Evolutionary conservation across 805 yeast genomes (phyloP).

Genomic region (Candida broadrunensis): DNA sequence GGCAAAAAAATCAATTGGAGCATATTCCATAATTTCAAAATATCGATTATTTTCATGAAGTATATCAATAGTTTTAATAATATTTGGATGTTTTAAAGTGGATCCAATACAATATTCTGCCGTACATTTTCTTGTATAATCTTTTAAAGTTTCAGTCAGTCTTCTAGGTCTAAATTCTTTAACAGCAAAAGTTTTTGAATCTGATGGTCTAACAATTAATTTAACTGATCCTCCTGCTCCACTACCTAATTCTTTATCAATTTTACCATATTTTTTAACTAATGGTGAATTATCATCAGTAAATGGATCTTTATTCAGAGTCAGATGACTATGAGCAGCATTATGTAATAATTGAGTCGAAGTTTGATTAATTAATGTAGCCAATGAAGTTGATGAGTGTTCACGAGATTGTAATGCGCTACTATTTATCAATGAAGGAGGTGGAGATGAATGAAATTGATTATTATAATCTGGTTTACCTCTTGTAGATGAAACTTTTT

Average conservation of each 20-base stretch:
- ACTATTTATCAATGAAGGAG: conserved; percentile 8
- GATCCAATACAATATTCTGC: conserved; percentile 94
- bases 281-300: conserved; percentile 51
- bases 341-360: conserved; percentile 34
- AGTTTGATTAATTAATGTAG: conserved; percentile 34
- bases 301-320: conserved; percentile 38
- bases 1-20: conserved; percentile 90
- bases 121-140: conserved; percentile 87
- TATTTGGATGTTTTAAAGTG: conserved; percentile 83
- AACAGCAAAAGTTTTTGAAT: conserved; percentile 78
- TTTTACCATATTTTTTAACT: conserved; percentile 72
- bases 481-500: conserved; percentile 21
- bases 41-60: conserved; percentile 85
- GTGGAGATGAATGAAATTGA: conserved; percentile 29
- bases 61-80: conserved; percentile 87
- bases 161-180: conserved; percentile 84
- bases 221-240: conserved; percentile 95
- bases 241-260: conserved; percentile 85
- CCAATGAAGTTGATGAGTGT: conserved; percentile 34
- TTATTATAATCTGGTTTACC: conserved; percentile 16
- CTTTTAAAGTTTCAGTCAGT: conserved; percentile 71
- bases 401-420: conserved; percentile 21
- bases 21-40: conserved; percentile 91
- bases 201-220: conserved; percentile 64
- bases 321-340: conserved; percentile 33